Evolutionary conservation across 495 filamentous ascomycete species (phyloP), one percentile per base, ranked within the genome.

Genomic region (Xylaria curta): DNA sequence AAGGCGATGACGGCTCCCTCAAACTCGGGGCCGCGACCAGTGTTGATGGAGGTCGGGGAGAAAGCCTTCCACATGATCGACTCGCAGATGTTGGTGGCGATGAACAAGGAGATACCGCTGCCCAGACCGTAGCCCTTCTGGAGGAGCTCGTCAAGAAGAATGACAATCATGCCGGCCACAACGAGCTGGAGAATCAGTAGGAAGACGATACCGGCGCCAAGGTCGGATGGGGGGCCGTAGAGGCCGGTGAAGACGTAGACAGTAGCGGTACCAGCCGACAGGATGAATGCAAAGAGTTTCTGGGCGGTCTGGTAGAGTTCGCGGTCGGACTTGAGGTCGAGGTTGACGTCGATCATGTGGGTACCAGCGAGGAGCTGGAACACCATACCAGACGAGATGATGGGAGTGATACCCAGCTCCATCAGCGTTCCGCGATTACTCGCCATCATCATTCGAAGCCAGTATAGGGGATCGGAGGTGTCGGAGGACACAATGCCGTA

Each of bases 11-110:
- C 94, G 66, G 97, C 97, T 81, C 97, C 97, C 87, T 99, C 97
- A 81, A 98, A 99, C 84, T 99, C 97, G 77, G 97, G 97, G 65
- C 97, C 97, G 87, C 97, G 93, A 72, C 97, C 97, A 70, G 97
- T 98, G 87, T 99, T 99, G 85, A 99, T 97, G 79, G 96, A 98
- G 19, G 97, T 99, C 36, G 97, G 97, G 66, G 94, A 97, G 87
- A 98, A 98, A 24, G 97, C 97, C 87, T 97, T 97, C 97, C 97
- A 99, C 82, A 99, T 91, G 81, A 99, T 99, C 44, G 94, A 97
- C 85, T 99, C 97, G 91, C 97, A 99, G 85, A 99, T 98, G 89
- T 98, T 98, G 86, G 97, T 99, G 68, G 97, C 97, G 81, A 99
- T 99, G 90, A 99, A 99, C 68, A 99, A 91, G 56, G 94, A 97